Evolutionary conservation across 2,329 filamentous ascomycete species (phyloP), one percentile per base, ranked within the genome.

Genomic region (Ceratocystis alfenasii): DNA sequence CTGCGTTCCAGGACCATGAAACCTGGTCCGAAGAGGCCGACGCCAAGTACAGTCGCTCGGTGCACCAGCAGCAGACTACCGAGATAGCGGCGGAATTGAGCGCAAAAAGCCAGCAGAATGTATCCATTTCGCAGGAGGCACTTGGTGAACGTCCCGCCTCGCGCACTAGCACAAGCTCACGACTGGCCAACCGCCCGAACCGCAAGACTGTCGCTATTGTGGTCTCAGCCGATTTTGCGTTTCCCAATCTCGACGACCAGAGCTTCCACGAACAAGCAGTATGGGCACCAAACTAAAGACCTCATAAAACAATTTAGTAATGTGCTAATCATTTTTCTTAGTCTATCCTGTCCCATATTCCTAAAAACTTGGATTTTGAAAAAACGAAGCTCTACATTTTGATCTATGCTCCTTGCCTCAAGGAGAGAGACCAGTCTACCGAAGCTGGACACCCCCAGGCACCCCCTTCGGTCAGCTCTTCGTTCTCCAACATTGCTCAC

Each of bases 11-110:
- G 69, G 93, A 96, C 74, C 90, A 94, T 75, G 88, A 90, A 73
- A 86, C 90, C 64, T 96, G 93, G 93, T 91, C 88, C 15, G 91
- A 96, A 74, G 92, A 96, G 76, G 89, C 87, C 25, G 87, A 89
- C 71, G 82, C 87, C 62, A 84, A 87, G 72, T 78, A 78, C 70
- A 78, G 80, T 65, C 78, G 77, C 65, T 30, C 45, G 4, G 50
- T 20, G 6, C 36, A 60, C 12, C 36, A 59, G 53, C 28, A 28
- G 30, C 48, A 57, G 25, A 41, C 25, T 5, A 30, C 22, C 5
- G 46, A 25, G 44, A 57, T 30, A 50, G 59, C 36, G 41, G 45
- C 33, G 45, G 8, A 41, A 12, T 12, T 41, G 10, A 12, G 36
- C 36, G 36, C 22, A 57, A 17, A 62, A 12, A 48, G 6, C 44